phyloP scores from a whole-genome alignment of 2,329 filamentous ascomycete genomes.

The Arthrobotrys sinensis region DNA sequence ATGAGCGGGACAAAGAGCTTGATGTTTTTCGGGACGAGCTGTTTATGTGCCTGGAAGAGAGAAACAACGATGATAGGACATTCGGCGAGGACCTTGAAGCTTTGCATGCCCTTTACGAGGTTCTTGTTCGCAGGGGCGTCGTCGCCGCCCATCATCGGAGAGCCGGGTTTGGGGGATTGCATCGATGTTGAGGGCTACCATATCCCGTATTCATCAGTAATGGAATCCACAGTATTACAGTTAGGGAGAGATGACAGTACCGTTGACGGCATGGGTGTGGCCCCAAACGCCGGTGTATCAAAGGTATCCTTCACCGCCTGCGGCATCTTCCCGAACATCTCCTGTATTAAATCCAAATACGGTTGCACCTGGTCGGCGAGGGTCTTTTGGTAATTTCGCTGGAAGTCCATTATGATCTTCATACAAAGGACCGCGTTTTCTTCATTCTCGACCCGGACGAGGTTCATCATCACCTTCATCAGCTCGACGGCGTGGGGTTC shows the following conservation, averaged over 20 bases:
- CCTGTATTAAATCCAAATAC: slow-evolving; percentile 91
- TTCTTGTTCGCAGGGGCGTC: slow-evolving; percentile 83
- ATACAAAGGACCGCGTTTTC: slow-evolving; percentile 99
- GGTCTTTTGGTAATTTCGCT: slow-evolving; percentile 90
- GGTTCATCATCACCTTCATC: slow-evolving; percentile 88
- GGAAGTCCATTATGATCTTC: slow-evolving; percentile 97
- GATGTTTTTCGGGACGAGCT: slow-evolving; percentile 85
- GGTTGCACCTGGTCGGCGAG: slow-evolving; percentile 86
- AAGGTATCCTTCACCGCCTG: slow-evolving; percentile 95
- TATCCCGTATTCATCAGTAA: slow-evolving; percentile 23
- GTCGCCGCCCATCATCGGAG: slow-evolving; percentile 86
- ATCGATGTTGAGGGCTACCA: slow-evolving; percentile 70
- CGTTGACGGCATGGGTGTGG: slow-evolving; percentile 73
- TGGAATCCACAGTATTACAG: neutral
- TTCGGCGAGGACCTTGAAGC: slow-evolving; percentile 97
- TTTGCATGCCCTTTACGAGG: slow-evolving; percentile 93
- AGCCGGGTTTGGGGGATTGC: slow-evolving; percentile 89
- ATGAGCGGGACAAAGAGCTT: slow-evolving; percentile 94
- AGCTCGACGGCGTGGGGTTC: slow-evolving; percentile 90
- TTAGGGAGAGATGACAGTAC: slow-evolving; percentile 12
- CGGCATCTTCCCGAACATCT: slow-evolving; percentile 96
- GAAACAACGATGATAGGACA: slow-evolving; percentile 99
- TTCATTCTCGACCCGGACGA: slow-evolving; percentile 94
- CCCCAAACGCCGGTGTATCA: slow-evolving; percentile 81
- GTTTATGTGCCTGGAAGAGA: slow-evolving; percentile 93